Percentiles rank a stretch among this genome's conserved stretches.
Conservation (phyloP, 331 rosid genomes). For the Spiraea crenata region DNA sequence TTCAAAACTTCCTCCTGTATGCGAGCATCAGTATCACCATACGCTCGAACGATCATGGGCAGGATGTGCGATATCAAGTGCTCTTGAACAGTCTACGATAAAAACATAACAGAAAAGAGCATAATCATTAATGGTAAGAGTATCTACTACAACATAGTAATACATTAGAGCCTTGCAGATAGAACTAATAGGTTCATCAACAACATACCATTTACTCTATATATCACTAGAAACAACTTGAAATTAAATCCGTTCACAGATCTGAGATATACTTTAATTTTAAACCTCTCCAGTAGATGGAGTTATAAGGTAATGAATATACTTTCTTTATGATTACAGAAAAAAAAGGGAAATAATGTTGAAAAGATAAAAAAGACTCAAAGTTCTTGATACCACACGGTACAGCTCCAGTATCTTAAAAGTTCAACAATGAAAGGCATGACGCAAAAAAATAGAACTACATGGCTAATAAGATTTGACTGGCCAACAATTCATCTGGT, state of each 20-base stretch:
- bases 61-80: conserved; percentile 78
- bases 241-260: not conserved
- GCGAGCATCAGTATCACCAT: conserved; percentile 85
- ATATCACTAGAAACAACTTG: not conserved
- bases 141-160: not conserved
- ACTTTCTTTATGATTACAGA: not conserved
- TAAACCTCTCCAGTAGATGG: not conserved
- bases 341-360: not conserved
- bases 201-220: not conserved
- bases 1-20: conserved; percentile 94
- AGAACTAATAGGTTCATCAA: not conserved
- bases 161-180: not conserved
- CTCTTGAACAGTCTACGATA: conserved; percentile 72
- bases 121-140: not conserved
- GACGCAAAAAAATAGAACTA: too few relatives aligned
- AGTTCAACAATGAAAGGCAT: not conserved
- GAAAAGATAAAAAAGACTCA: not conserved
- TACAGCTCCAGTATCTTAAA: too few relatives aligned
- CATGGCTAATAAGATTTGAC: not conserved
- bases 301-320: not conserved
- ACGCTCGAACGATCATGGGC: conserved; percentile 94
- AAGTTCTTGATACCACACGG: not conserved
- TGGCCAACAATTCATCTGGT: not conserved
- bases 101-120: conserved; percentile 31
- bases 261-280: not conserved